Evolutionary conservation across 352 stramenopile genomes (phyloP).

Genomic region (Globisporangium alternatum): DNA sequence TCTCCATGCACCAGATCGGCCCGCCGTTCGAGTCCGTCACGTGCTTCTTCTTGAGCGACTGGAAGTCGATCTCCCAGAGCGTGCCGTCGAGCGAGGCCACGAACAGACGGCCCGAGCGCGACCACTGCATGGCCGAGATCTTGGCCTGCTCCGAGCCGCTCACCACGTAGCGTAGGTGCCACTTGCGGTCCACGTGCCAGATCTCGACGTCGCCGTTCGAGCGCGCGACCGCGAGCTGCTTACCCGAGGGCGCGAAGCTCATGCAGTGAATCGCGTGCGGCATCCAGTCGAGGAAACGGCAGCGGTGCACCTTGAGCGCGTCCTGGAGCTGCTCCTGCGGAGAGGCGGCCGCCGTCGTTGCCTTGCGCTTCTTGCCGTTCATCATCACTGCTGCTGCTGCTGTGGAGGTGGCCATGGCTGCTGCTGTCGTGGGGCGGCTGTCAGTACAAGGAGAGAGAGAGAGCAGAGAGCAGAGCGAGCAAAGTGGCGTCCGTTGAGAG

Average conservation of each 20-base stretch:
- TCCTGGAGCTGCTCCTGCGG: slow-evolving; percentile 11
- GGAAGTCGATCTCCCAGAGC: slow-evolving; percentile 82
- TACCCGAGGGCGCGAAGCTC: slow-evolving; percentile 49
- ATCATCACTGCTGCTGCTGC: slow-evolving; percentile 8
- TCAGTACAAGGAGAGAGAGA: background rate
- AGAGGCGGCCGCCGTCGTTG: background rate
- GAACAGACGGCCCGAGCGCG: slow-evolving; percentile 47
- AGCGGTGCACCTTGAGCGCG: slow-evolving; percentile 71
- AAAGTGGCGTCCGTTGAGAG: background rate
- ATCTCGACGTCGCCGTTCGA: slow-evolving; percentile 82
- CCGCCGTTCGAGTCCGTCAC: slow-evolving; percentile 86
- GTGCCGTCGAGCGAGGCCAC: slow-evolving; percentile 69
- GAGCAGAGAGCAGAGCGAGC: background rate
- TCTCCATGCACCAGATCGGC: slow-evolving; percentile 84
- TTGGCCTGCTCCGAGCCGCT: slow-evolving; percentile 54
- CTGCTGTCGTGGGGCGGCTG: background rate
- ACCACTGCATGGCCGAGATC: slow-evolving; percentile 75
- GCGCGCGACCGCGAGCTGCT: slow-evolving; percentile 71
- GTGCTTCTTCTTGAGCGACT: slow-evolving; percentile 65
- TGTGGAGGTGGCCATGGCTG: background rate
- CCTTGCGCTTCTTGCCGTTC: slow-evolving; percentile 62
- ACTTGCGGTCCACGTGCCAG: slow-evolving; percentile 62
- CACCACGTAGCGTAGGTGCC: slow-evolving; percentile 73
- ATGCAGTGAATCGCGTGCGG: slow-evolving; percentile 64
- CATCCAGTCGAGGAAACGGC: slow-evolving; percentile 86